Evolutionary conservation across 495 filamentous ascomycete genomes (phyloP).

Genomic region (Podospora conica): DNA sequence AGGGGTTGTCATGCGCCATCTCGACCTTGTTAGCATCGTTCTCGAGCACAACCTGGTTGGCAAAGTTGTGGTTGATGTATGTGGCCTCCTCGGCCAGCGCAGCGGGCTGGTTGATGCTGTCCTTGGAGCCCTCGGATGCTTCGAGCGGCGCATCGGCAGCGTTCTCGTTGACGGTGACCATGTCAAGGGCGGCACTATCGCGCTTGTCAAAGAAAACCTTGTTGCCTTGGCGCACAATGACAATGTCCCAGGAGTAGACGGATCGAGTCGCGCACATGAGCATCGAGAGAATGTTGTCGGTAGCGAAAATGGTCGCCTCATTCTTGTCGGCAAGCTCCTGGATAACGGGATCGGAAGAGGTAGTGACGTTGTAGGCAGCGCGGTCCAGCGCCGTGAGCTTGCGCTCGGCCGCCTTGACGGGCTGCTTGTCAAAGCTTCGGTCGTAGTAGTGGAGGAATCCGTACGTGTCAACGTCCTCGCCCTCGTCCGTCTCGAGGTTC

Average conservation of each 20-base stretch:
- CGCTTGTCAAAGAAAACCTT: conserved; percentile 99
- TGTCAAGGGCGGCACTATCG: conserved; percentile 84
- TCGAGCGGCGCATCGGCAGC: conserved; percentile 94
- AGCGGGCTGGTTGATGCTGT: conserved; percentile 82
- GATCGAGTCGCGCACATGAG: conserved; percentile 96
- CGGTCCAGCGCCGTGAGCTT: conserved; percentile 84
- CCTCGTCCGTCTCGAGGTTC: conserved; percentile 87
- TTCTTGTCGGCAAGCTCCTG: conserved; percentile 95
- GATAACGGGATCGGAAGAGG: conserved; percentile 89
- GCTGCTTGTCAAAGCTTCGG: conserved; percentile 83
- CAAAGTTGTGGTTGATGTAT: conserved; percentile 99
- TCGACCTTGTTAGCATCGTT: conserved; percentile 66
- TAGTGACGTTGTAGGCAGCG: conserved; percentile 95
- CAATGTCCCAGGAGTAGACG: conserved; percentile 96
- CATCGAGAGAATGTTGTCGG: conserved; percentile 95
- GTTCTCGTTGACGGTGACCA: conserved; percentile 98
- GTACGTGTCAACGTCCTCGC: conserved; percentile 90
- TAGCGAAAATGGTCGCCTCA: conserved; percentile 94
- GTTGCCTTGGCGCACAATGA: conserved; percentile 82
- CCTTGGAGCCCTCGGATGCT: conserved; percentile 85
- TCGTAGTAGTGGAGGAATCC: conserved; percentile 98
- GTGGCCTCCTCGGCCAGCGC: conserved; percentile 94
- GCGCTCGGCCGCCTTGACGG: conserved; percentile 79
- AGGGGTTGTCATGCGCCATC: conserved; percentile 86
- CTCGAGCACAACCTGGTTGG: conserved; percentile 86